These are phyloP conservation scores for Kernera saxatilis DNA, from an alignment of 345 rosid genomes.

Conservation along the genomic window DNA sequence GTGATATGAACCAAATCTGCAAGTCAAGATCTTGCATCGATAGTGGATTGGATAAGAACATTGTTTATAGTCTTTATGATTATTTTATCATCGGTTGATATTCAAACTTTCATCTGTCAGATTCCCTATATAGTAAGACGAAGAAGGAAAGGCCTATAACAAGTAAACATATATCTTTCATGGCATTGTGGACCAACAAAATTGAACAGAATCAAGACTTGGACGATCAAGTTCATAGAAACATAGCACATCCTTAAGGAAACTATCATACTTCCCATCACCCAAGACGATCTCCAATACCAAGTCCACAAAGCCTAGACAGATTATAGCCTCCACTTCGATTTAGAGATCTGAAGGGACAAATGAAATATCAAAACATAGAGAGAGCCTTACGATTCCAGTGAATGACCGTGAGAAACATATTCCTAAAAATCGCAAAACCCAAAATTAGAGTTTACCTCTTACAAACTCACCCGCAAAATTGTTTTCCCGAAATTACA, in stretches of 20 bases:
- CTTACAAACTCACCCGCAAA: not conserved
- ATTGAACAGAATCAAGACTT: not conserved
- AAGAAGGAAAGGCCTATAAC: not conserved
- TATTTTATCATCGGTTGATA: not conserved
- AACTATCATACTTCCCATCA: not conserved
- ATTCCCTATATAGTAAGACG: not conserved
- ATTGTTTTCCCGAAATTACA: too few relatives aligned
- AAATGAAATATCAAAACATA: not conserved
- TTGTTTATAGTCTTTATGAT: conserved; percentile 7
- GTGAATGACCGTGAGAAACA: not conserved
- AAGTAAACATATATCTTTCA: not conserved
- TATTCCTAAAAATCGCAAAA: not conserved
- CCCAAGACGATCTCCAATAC: not conserved
- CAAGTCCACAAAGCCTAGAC: not conserved
- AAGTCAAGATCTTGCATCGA: conserved; percentile 5
- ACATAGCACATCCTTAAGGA: not conserved
- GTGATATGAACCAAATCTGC: conserved; percentile 19
- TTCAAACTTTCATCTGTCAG: not conserved
- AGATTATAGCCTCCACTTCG: not conserved
- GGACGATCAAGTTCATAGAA: not conserved
- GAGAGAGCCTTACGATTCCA: not conserved
- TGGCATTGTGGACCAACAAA: not conserved
- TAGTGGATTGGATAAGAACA: conserved; percentile 28
- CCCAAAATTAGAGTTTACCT: not conserved
- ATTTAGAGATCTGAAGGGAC: not conserved